Evolutionary conservation across 305 asterid genomes (phyloP).

Genomic region (Ajuga reptans): DNA sequence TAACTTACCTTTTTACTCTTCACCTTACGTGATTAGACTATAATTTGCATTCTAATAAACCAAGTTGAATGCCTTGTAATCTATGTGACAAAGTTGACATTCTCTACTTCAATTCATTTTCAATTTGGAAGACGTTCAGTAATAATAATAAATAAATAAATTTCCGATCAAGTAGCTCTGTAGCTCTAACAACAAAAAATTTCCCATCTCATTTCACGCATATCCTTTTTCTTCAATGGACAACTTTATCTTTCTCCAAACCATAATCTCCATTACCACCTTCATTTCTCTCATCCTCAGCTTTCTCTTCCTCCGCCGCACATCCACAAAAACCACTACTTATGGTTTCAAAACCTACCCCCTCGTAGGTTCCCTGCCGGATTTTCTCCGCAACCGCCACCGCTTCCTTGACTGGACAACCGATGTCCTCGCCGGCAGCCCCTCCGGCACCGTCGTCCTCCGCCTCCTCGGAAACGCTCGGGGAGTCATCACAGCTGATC

Average conservation of each 20-base stretch:
- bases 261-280: conserved; percentile 18
- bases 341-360: conserved; percentile 52
- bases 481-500: conserved; percentile 63
- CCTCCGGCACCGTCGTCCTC: conserved; percentile 47
- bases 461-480: conserved; percentile 56
- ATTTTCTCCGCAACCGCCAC: conserved; percentile 57
- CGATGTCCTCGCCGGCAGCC: conserved; percentile 35
- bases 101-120: no score
- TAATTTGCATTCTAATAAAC: no score
- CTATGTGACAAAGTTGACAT: no score
- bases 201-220: no score
- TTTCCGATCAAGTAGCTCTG: no score
- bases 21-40: no score
- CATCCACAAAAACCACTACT: conserved; percentile 8
- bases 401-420: conserved; percentile 69
- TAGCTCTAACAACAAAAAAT: no score
- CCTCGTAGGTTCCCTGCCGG: conserved; percentile 60
- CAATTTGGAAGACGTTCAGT: no score
- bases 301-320: conserved; percentile 16
- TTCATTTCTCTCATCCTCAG: conserved; percentile 21
- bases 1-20: no score
- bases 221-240: conserved; percentile 22
- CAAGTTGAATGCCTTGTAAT: no score
- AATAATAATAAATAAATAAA: no score
- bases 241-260: conserved; percentile 12